phyloP scores from a whole-genome alignment of 2,329 filamentous ascomycete genomes.

The Raffaelea deltoideospora region DNA sequence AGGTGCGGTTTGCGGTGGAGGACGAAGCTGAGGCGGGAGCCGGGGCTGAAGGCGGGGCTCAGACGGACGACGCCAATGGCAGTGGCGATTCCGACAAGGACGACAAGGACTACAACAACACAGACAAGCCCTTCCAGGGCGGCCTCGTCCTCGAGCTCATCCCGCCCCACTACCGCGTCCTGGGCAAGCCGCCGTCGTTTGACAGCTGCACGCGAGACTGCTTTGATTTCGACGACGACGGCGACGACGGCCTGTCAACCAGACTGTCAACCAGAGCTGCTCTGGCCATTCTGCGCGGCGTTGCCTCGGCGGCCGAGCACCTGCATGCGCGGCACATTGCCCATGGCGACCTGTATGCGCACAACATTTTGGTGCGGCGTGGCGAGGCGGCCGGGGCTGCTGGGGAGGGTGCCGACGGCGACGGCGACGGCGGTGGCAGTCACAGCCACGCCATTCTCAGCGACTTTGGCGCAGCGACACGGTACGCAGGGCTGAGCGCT shows the following conservation, averaged over 20 bases:
- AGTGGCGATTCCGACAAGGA: constrained; percentile 21
- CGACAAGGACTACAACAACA: background rate
- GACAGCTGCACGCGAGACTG: constrained; percentile 29
- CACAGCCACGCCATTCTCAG: constrained; percentile 29
- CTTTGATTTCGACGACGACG: too few relatives aligned
- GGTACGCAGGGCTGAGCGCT: constrained; percentile 18
- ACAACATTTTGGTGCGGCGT: constrained; percentile 27
- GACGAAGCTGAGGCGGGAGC: constrained; percentile 14
- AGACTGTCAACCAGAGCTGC: constrained; percentile 16
- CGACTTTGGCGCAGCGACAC: constrained; percentile 31
- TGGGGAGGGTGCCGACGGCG: background rate
- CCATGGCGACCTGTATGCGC: constrained; percentile 32
- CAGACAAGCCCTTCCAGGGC: constrained; percentile 11
- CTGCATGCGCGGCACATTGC: constrained; percentile 26
- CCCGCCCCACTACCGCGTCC: constrained; percentile 23
- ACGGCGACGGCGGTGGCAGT: constrained; percentile 14
- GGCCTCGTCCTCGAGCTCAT: constrained; percentile 33
- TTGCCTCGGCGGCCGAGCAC: constrained; percentile 26
- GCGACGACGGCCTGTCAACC: constrained; percentile 12
- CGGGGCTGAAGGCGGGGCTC: too few relatives aligned
- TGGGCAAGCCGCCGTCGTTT: constrained; percentile 28
- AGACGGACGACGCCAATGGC: background rate
- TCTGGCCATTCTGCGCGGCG: constrained; percentile 21
- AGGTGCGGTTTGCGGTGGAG: constrained; percentile 14
- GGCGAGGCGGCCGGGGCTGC: background rate